Evolutionary conservation across 352 stramenopile genomes (phyloP), one percentile per base, ranked within the genome.

Genomic region (Thraustochytrium striatum): DNA sequence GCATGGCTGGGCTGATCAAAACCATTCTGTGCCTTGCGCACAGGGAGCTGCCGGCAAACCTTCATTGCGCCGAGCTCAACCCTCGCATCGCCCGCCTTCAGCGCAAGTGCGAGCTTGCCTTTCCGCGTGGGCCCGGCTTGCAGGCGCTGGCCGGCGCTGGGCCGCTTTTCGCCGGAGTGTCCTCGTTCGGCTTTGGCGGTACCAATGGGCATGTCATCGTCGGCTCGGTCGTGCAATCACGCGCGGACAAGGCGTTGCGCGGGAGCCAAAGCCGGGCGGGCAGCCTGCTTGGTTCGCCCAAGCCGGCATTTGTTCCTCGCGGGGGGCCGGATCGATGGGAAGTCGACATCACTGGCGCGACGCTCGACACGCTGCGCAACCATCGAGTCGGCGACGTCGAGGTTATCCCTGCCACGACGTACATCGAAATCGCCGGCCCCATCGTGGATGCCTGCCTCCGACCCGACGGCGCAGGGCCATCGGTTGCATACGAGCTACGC

Each of bases 1-100:
- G 85, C 13, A 72, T 87, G 36, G 82, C 82, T 0, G 83, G 85
- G 3, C 53, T 88, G 13, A 85, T 88, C 52, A 88, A 88, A 79
- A 43, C 58, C n/a, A 41, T 87, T 13, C 58, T 88, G 13, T 57
- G 79, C 33, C 62, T 88, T 28, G 19, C 38, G n/a, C 61, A 87
- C 36, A 30, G 69, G 3, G 33, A 21, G n/a, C 55, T 82, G 7
- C 83, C 84, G 13, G 62, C 80, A 0, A 87, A 75, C 36, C 36
- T 75, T 25, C 65, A 75, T 25, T 75, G 65, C 36, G 16, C 61
- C 9, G 5, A 38, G 16, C 52, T 75, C 1, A 75, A 75, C 21
- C 65, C 65, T 5, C 43, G 65, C 3, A 25, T 75, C 25, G 16
- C 21, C 16, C 19, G 32, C n/a, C 13, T 70, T n/a, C 59, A 70